A percentile compares a stretch with the other conserved stretches of the same genome.
These are phyloP conservation scores for Clathrospora elynae DNA, from an alignment of 2,329 filamentous ascomycete genomes.

Conservation along the genomic window DNA sequence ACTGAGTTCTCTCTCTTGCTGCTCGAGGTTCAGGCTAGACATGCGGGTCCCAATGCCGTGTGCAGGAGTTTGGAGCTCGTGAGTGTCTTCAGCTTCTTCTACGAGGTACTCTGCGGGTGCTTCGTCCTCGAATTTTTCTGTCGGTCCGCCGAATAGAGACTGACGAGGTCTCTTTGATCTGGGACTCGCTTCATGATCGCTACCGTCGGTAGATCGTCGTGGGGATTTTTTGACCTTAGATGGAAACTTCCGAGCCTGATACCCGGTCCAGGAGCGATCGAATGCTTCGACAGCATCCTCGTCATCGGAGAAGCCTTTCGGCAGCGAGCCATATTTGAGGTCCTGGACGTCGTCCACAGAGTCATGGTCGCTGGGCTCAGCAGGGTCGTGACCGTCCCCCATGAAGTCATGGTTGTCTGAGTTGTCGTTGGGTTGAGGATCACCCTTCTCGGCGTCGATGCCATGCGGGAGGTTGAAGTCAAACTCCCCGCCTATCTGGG, in stretches of 20 bases:
- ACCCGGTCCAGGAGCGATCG: constrained; percentile 10
- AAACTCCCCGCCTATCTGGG: constrained; percentile 6
- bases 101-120: not conserved
- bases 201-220: constrained; percentile 8
- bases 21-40: constrained; percentile 20
- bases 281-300: constrained; percentile 16
- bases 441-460: constrained; percentile 3
- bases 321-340: constrained; percentile 6
- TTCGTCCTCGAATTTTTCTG: not conserved
- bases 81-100: not conserved
- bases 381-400: not conserved
- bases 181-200: constrained; percentile 4
- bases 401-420: not conserved
- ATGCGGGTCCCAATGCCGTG: constrained; percentile 15
- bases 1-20: constrained; percentile 4
- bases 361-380: not conserved
- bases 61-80: not conserved
- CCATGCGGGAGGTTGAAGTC: constrained; percentile 21
- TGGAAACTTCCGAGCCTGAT: constrained; percentile 1
- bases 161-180: constrained; percentile 18
- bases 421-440: not conserved
- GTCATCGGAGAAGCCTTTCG: constrained; percentile 22
- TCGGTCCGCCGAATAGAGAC: constrained; percentile 23
- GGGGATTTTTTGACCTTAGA: constrained; percentile 14
- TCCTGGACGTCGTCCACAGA: no score